These are phyloP conservation scores for Yarrowia phangngaensis DNA, from an alignment of 805 yeast genomes.

Conservation along the genomic window DNA sequence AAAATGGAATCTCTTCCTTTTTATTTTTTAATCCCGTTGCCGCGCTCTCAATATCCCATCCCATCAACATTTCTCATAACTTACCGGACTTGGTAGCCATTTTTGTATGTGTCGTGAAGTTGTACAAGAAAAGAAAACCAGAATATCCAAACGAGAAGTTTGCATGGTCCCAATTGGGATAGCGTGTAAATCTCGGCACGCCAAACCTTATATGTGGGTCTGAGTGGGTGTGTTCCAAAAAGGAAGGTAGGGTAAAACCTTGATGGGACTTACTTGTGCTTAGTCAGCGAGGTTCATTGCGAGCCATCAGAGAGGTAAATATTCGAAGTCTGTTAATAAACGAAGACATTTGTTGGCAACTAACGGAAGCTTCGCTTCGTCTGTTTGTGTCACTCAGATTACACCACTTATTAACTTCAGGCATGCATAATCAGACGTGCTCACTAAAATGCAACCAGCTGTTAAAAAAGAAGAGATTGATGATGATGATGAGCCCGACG, in stretches of 20 bases:
- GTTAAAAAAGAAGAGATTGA: conserved; percentile 29
- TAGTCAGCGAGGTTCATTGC: too few species aligned
- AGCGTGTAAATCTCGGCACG: conserved; percentile 19
- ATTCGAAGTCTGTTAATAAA: too few species aligned
- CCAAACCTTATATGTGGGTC: conserved; percentile 5
- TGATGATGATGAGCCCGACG: conserved; percentile 64
- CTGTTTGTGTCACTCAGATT: too few species aligned
- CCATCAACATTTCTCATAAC: conserved; percentile 13
- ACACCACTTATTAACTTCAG: too few species aligned
- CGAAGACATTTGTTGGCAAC: too few species aligned
- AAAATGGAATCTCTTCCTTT: too few species aligned
- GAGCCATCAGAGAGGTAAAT: too few species aligned
- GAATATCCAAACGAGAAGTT: conserved; percentile 24
- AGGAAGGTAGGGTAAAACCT: conserved; percentile 26
- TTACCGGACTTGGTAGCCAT: conserved; percentile 33
- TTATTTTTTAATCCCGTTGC: too few species aligned
- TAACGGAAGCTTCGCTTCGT: too few species aligned
- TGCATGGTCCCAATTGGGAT: conserved; percentile 26
- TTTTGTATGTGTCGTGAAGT: conserved; percentile 25
- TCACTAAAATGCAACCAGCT: conserved; percentile 12
- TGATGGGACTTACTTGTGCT: too few species aligned
- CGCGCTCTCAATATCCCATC: neutral
- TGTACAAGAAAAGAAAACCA: conserved; percentile 24
- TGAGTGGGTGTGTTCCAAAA: conserved; percentile 25
- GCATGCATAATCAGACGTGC: conserved; percentile 19